These are phyloP conservation scores for Talaromyces verruculosus DNA, from an alignment of 2,329 filamentous ascomycete genomes.

Conservation along the genomic window DNA sequence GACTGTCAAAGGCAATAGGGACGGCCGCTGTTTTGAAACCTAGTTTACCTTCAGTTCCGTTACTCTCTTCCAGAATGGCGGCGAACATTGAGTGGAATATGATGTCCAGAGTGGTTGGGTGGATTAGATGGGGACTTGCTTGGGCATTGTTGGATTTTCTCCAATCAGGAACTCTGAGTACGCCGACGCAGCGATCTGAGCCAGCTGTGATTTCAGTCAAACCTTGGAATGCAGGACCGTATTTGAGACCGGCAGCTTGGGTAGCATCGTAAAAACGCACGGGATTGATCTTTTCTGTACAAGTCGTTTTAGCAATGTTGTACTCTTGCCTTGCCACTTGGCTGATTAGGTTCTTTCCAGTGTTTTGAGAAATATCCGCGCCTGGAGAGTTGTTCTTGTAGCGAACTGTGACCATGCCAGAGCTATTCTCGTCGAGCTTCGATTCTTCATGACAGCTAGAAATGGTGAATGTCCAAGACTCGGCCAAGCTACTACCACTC, in stretches of 20 bases:
- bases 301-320: not conserved
- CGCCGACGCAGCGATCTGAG: not conserved
- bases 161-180: slow-evolving; percentile 6
- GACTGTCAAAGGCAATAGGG: slow-evolving; percentile 24
- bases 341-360: not conserved
- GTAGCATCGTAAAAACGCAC: slow-evolving; percentile 1
- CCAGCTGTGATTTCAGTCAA: not conserved
- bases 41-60: slow-evolving; percentile 8
- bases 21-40: slow-evolving; percentile 25
- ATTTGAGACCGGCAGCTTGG: slow-evolving; percentile 3
- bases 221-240: slow-evolving; percentile 11
- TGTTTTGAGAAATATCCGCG: not conserved
- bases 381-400: not conserved
- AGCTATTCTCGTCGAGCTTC: not conserved
- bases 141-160: slow-evolving; percentile 33
- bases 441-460: not conserved
- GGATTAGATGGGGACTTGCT: slow-evolving; percentile 36
- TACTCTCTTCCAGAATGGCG: slow-evolving; percentile 22
- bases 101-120: slow-evolving; percentile 39
- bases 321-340: not conserved
- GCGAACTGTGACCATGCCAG: slow-evolving; percentile 8
- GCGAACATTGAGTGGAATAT: slow-evolving; percentile 35
- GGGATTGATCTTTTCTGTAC: not conserved
- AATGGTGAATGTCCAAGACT: slow-evolving; percentile 3
- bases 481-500: not conserved